Percentiles rank a stretch among this genome's conserved stretches.
These are phyloP conservation scores for Venturia pyrina DNA, from an alignment of 2,329 filamentous ascomycete genomes.

Conservation along the genomic window DNA sequence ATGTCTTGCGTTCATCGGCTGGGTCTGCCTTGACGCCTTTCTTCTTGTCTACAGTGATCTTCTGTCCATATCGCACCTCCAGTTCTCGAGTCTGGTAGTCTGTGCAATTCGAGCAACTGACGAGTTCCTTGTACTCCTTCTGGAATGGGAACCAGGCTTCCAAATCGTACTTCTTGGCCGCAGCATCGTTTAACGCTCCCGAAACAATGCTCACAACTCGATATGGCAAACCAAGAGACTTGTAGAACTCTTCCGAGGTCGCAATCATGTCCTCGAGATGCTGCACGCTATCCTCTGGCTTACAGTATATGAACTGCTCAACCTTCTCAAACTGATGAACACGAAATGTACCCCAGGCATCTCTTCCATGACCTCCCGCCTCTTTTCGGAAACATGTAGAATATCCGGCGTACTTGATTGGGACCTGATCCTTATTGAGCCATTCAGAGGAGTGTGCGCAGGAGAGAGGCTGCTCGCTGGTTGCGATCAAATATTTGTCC, in stretches of 20 bases:
- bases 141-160: conserved; percentile 97
- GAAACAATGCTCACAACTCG: conserved; percentile 90
- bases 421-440: conserved; percentile 74
- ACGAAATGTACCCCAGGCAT: conserved; percentile 96
- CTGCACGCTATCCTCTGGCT: conserved; percentile 87
- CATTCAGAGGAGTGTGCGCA: conserved; percentile 82
- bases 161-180: conserved; percentile 84
- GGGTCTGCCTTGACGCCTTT: conserved; percentile 45
- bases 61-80: conserved; percentile 81
- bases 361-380: conserved; percentile 80
- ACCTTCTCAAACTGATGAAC: conserved; percentile 98
- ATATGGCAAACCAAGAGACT: conserved; percentile 81
- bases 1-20: conserved; percentile 61
- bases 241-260: conserved; percentile 88
- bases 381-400: conserved; percentile 94
- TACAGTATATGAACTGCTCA: conserved; percentile 70
- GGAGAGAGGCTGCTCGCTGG: conserved; percentile 54
- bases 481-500: conserved; percentile 77
- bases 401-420: conserved; percentile 82
- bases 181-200: conserved; percentile 85
- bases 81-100: conserved; percentile 93
- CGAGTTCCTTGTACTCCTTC: conserved; percentile 84
- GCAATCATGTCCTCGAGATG: conserved; percentile 89
- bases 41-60: conserved; percentile 73
- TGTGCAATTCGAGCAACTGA: conserved; percentile 95